A percentile compares a stretch with the other conserved stretches of the same genome.
Evolutionary conservation across 352 stramenopile species (phyloP).

Genomic region (Phytopythium sindhum): DNA sequence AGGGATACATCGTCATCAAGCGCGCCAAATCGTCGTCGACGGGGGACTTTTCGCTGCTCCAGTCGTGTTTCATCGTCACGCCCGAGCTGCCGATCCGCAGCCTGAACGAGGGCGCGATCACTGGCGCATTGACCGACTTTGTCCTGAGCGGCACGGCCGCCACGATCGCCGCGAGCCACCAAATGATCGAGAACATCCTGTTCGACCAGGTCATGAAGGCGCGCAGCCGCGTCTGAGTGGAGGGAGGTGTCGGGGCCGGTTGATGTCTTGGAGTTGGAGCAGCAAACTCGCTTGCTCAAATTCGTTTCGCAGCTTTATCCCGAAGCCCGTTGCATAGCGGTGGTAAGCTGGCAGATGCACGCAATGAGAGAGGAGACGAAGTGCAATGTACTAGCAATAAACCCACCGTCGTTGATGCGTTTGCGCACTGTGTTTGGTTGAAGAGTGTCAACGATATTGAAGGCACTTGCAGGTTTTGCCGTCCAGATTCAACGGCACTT

Average conservation of each 20-base stretch:
- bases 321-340: background rate
- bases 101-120: constrained; percentile 20
- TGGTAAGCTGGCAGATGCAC: background rate
- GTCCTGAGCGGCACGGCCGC: constrained; percentile 30
- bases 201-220: constrained; percentile 36
- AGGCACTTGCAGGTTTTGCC: too few relatives aligned
- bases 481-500: too few relatives aligned
- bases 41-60: constrained; percentile 33
- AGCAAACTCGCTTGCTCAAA: too few relatives aligned
- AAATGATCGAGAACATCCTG: constrained; percentile 51
- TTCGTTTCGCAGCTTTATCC: too few relatives aligned
- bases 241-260: background rate
- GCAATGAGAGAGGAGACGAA: background rate
- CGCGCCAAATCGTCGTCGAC: constrained; percentile 21
- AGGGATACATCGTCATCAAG: constrained; percentile 53
- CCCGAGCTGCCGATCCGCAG: constrained; percentile 32
- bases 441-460: too few relatives aligned
- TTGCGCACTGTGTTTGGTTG: too few relatives aligned
- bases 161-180: constrained; percentile 38
- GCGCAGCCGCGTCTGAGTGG: constrained; percentile 11
- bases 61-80: constrained; percentile 58
- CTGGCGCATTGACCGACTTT: constrained; percentile 34
- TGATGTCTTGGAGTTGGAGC: too few relatives aligned
- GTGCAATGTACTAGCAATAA: too few relatives aligned
- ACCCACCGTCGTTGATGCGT: too few relatives aligned